Conservation (phyloP, 2,329 filamentous ascomycete species). For the Pseudogymnoascus sp. region DNA sequence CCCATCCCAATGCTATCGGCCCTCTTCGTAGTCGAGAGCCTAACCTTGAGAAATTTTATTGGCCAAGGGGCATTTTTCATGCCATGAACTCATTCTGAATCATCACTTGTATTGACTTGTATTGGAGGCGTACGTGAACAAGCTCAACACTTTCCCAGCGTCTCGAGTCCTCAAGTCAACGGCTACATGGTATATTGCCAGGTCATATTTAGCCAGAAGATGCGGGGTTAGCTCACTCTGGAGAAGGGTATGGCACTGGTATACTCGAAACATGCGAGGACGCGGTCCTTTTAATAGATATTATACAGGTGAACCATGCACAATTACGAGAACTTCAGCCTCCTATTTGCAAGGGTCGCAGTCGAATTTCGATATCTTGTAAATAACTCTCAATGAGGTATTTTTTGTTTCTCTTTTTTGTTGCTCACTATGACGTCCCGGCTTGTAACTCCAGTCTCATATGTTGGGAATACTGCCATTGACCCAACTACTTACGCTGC, state of each 20-base stretch:
- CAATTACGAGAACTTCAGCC: not conserved
- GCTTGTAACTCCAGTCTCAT: not conserved
- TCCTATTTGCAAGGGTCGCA: not conserved
- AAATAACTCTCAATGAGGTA: not conserved
- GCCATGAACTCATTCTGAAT: constrained; percentile 6
- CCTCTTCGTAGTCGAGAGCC: not conserved
- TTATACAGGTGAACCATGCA: not conserved
- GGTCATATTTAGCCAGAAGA: not conserved
- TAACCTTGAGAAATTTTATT: not conserved
- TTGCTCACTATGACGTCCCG: not conserved
- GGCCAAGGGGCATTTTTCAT: not conserved
- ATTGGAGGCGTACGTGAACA: not conserved
- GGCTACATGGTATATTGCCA: not conserved
- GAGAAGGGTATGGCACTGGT: not conserved
- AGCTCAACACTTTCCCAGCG: not conserved
- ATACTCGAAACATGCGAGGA: not conserved
- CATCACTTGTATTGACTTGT: not conserved
- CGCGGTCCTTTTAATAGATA: not conserved
- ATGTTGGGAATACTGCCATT: not conserved
- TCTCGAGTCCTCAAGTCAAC: not conserved
- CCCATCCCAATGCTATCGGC: not conserved
- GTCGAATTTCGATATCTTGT: not conserved
- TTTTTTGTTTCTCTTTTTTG: not conserved
- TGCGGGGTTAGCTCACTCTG: not conserved
- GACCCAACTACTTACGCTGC: not conserved